phyloP scores from a whole-genome alignment of 2,329 filamentous ascomycete genomes.

The Chrysoporthe austroafricana region DNA sequence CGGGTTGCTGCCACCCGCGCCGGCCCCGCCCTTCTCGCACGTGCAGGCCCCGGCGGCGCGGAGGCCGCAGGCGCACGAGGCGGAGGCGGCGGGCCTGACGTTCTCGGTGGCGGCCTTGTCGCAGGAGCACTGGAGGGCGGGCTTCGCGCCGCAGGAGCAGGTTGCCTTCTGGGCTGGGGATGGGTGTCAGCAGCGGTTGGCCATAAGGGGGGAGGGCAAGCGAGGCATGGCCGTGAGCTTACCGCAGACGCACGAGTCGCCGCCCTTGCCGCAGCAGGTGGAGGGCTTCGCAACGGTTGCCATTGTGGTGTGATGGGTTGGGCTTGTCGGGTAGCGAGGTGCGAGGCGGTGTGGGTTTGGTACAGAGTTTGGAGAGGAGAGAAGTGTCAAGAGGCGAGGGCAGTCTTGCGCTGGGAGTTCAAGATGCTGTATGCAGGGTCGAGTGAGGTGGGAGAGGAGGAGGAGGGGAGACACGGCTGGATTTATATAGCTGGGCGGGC shows the following conservation, averaged over 20 bases:
- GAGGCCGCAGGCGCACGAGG: conserved; percentile 77
- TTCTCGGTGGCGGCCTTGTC: conserved; percentile 75
- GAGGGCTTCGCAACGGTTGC: conserved; percentile 42
- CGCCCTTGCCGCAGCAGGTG: conserved; percentile 61
- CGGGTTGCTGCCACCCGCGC: conserved; percentile 57
- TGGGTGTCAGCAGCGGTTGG: conserved; percentile 1
- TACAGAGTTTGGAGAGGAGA: background rate
- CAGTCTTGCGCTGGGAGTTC: no score
- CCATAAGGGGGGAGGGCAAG: conserved; percentile 15
- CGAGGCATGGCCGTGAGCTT: conserved; percentile 37
- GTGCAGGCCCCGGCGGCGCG: conserved; percentile 77
- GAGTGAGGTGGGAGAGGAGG: no score
- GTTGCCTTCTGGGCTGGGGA: conserved; percentile 11
- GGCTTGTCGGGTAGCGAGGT: background rate
- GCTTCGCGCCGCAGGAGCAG: conserved; percentile 83
- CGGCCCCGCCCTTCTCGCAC: conserved; percentile 72
- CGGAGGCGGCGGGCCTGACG: conserved; percentile 54
- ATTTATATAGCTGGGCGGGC: conserved; percentile 16
- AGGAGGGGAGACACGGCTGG: background rate
- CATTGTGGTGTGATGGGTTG: conserved; percentile 34
- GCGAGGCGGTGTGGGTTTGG: conserved; percentile 3
- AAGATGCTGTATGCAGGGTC: background rate
- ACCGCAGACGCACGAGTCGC: conserved; percentile 61
- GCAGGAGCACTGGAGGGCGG: conserved; percentile 81
- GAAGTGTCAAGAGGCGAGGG: background rate